phyloP scores from a whole-genome alignment of 768 basidiomycete genomes.

The Royoungia palumana region DNA sequence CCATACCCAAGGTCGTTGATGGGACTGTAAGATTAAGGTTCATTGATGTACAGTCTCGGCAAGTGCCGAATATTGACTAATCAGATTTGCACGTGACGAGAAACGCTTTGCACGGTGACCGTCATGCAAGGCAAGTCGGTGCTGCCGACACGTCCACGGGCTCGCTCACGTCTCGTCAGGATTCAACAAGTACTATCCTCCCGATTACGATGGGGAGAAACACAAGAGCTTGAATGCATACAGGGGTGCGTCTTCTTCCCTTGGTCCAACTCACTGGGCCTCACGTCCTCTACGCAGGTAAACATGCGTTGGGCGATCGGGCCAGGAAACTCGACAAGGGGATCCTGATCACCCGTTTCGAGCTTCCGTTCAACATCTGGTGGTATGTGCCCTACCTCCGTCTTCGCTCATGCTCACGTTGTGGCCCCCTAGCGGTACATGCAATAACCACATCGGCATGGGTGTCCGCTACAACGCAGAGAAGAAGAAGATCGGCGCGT shows the following conservation, averaged over 20 bases:
- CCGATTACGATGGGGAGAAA: conserved; percentile 68
- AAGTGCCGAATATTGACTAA: conserved; percentile 16
- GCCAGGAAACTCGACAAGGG: conserved; percentile 96
- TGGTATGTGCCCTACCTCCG: conserved; percentile 52
- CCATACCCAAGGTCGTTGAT: conserved; percentile 33
- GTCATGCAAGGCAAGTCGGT: conserved; percentile 42
- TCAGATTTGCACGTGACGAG: conserved; percentile 1
- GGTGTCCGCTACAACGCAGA: conserved; percentile 99
- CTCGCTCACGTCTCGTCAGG: conserved; percentile 35
- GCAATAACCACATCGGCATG: conserved; percentile 96
- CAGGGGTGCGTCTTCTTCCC: conserved; percentile 45
- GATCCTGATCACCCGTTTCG: conserved; percentile 92
- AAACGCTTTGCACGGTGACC: background rate
- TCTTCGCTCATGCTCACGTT: background rate
- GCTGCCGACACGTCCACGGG: background rate
- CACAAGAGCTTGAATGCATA: conserved; percentile 71
- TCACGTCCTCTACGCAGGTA: conserved; percentile 48
- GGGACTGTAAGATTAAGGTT: conserved; percentile 34
- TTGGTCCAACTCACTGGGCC: conserved; percentile 1
- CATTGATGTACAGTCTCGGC: conserved; percentile 6
- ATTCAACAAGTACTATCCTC: conserved; percentile 79
- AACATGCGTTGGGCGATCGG: conserved; percentile 90
- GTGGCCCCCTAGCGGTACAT: conserved; percentile 64
- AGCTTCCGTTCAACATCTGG: conserved; percentile 96
- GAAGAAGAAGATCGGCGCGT: conserved; percentile 94